Evolutionary conservation across 306 rosid genomes (phyloP).

Genomic region (Datisca glomerata): DNA sequence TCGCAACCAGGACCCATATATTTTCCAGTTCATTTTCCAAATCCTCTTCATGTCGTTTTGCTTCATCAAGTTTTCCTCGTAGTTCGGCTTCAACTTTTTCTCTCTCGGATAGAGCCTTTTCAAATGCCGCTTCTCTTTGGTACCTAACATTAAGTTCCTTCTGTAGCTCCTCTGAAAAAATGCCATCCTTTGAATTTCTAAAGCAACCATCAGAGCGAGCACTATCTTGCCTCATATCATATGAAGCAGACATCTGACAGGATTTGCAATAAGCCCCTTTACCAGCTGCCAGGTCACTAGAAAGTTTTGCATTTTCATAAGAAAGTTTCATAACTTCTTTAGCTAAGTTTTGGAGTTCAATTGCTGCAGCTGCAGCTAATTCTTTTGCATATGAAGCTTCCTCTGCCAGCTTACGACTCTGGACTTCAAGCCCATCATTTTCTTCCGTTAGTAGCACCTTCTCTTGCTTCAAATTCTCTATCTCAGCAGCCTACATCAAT

Average conservation of each 20-base stretch:
- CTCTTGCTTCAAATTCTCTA: slow-evolving; percentile 73
- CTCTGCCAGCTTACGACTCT: slow-evolving; percentile 56
- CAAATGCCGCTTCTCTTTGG: slow-evolving; percentile 59
- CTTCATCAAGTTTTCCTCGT: slow-evolving; percentile 47
- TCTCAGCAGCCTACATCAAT: slow-evolving; percentile 47
- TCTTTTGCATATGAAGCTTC: slow-evolving; percentile 90
- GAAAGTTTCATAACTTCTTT: slow-evolving; percentile 80
- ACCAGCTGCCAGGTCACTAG: slow-evolving; percentile 43
- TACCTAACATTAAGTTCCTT: slow-evolving; percentile 44
- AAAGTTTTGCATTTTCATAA: slow-evolving; percentile 59
- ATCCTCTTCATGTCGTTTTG: slow-evolving; percentile 40
- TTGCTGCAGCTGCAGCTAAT: slow-evolving; percentile 81
- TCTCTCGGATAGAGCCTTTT: slow-evolving; percentile 37
- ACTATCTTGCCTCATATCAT: slow-evolving; percentile 31
- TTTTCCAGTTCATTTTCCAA: slow-evolving; percentile 64
- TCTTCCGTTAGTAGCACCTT: slow-evolving; percentile 55
- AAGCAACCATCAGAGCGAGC: slow-evolving; percentile 22
- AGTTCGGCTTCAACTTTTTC: slow-evolving; percentile 48
- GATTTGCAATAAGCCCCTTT: slow-evolving; percentile 34
- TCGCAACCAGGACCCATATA: slow-evolving; percentile 47
- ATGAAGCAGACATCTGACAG: slow-evolving; percentile 28
- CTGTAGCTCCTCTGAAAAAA: slow-evolving; percentile 44
- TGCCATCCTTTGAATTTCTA: slow-evolving; percentile 29
- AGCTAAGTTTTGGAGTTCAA: slow-evolving; percentile 72
- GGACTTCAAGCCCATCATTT: slow-evolving; percentile 66